Conservation (phyloP, 2,329 filamentous ascomycete genomes). For the Zalaria sp. region DNA sequence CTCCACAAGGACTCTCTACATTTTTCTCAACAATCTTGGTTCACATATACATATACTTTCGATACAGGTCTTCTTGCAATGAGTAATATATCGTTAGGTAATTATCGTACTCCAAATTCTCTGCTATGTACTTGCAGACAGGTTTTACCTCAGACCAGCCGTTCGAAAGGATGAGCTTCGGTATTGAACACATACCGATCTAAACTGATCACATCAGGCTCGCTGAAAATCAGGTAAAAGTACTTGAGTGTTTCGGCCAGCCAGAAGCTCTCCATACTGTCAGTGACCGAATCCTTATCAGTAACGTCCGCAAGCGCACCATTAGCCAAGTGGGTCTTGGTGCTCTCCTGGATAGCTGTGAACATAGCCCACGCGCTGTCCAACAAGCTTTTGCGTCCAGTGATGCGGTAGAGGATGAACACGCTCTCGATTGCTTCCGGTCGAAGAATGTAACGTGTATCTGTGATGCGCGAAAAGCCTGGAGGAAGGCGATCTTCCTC, state of each 20-base stretch:
- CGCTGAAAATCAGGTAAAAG: conserved; percentile 33
- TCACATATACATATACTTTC: no score
- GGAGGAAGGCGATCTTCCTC: conserved; percentile 22
- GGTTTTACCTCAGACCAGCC: no score
- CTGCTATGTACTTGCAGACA: no score
- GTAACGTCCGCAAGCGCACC: conserved; percentile 30
- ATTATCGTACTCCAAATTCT: no score
- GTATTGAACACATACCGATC: conserved; percentile 38
- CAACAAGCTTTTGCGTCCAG: conserved; percentile 34
- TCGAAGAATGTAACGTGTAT: conserved; percentile 32
- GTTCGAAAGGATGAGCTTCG: conserved; percentile 33
- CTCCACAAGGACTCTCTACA: no score
- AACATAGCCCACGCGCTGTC: conserved; percentile 38
- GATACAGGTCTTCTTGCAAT: no score
- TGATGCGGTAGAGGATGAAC: conserved; percentile 46
- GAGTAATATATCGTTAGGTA: no score
- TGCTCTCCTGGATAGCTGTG: conserved; percentile 26
- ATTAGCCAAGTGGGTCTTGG: conserved; percentile 30
- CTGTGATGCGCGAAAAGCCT: conserved; percentile 29
- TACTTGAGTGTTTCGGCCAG: conserved; percentile 37
- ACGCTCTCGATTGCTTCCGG: conserved; percentile 49
- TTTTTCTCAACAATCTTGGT: no score
- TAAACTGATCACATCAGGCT: conserved; percentile 26
- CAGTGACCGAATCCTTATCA: conserved; percentile 19
- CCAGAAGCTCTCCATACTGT: conserved; percentile 37